Conservation (phyloP, 2,329 filamentous ascomycete genomes). For the Daldinia sp. region DNA sequence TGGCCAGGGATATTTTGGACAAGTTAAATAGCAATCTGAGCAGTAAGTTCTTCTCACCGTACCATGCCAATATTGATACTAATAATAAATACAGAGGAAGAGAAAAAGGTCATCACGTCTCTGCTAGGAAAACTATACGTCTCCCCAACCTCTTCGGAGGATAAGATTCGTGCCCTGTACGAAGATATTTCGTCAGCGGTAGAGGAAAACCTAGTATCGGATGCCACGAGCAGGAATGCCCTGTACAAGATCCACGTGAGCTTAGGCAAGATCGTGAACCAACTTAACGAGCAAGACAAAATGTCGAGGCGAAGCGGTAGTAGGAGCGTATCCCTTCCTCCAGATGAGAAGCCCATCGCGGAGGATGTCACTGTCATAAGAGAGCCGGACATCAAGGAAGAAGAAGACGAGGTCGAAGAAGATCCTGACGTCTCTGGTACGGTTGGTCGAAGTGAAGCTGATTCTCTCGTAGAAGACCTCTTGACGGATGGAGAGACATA, state of each 20-base stretch:
- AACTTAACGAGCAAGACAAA: conserved; percentile 60
- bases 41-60: conserved; percentile 64
- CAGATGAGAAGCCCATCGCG: conserved; percentile 25
- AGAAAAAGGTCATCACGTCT: conserved; percentile 83
- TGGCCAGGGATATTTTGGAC: conserved; percentile 83
- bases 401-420: conserved; percentile 51
- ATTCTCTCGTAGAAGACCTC: conserved; percentile 40
- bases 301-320: conserved; percentile 42
- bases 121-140: conserved; percentile 88
- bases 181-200: conserved; percentile 71
- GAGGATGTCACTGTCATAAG: conserved; percentile 57
- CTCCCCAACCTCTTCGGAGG: conserved; percentile 71
- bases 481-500: conserved; percentile 38
- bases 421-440: conserved; percentile 26
- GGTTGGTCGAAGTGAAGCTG: conserved; percentile 27
- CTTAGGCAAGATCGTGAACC: conserved; percentile 75
- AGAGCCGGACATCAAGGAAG: conserved; percentile 48
- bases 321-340: conserved; percentile 41
- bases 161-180: conserved; percentile 69
- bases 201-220: conserved; percentile 70
- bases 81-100: conserved; percentile 71
- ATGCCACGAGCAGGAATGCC: conserved; percentile 72
- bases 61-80: conserved; percentile 14
- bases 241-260: conserved; percentile 76
- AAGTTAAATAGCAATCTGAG: conserved; percentile 74